These are phyloP conservation scores for Nothomitra cinnamomea DNA, from an alignment of 2,329 filamentous ascomycete genomes.

Conservation along the genomic window DNA sequence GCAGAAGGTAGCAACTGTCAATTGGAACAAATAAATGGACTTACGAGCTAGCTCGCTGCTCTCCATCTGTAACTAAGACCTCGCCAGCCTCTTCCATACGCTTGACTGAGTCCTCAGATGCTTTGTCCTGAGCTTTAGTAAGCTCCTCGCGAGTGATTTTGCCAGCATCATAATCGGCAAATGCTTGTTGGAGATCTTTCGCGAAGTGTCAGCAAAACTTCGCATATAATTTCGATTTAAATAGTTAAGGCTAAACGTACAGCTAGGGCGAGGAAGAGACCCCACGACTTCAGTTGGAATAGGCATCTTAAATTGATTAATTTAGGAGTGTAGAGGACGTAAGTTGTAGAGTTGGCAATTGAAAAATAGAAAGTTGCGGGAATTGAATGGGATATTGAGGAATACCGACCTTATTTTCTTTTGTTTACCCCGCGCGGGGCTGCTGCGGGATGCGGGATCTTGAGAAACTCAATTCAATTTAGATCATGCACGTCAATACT, in stretches of 20 bases:
- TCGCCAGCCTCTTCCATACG: conserved; percentile 17
- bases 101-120: conserved; percentile 17
- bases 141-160: conserved; percentile 14
- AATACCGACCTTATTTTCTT: too few relatives aligned
- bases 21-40: neutral
- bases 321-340: too few relatives aligned
- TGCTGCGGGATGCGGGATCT: too few relatives aligned
- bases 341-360: too few relatives aligned
- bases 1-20: conserved; percentile 17
- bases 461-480: too few relatives aligned
- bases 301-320: conserved; percentile 5
- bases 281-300: conserved; percentile 10
- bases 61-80: conserved; percentile 17
- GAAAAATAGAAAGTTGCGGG: too few relatives aligned
- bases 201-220: neutral
- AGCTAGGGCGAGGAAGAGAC: conserved; percentile 8
- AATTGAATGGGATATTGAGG: too few relatives aligned
- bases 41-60: conserved; percentile 13
- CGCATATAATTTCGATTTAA: neutral
- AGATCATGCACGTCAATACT: too few relatives aligned
- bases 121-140: conserved; percentile 16
- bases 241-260: neutral
- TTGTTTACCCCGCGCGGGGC: too few relatives aligned
- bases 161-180: conserved; percentile 16
- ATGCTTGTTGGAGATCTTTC: conserved; percentile 15